A percentile compares a stretch with the other conserved stretches of the same genome.
Conservation (phyloP, 1,284 basidiomycete genomes). For the Cutaneotrichosporon sp. region DNA sequence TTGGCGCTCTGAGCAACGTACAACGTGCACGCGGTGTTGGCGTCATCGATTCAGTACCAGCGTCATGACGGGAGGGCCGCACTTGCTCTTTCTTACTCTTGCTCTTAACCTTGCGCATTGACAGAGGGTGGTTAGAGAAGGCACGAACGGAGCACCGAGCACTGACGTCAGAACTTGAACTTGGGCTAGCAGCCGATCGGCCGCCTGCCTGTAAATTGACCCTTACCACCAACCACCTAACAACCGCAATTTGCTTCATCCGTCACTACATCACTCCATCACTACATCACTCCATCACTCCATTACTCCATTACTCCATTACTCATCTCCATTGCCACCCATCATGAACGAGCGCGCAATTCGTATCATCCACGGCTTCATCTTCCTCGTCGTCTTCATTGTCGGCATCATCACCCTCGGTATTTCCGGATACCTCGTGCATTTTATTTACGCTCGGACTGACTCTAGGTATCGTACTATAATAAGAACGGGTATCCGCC, state of each 20-base stretch:
- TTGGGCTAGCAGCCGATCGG: too few species aligned
- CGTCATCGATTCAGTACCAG: neutral
- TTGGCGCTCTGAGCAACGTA: neutral
- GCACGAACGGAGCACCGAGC: neutral
- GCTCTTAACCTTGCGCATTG: too few species aligned
- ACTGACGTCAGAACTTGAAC: neutral
- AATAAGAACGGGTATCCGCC: constrained; percentile 49
- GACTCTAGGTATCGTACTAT: constrained; percentile 33
- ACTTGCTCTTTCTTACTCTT: too few species aligned
- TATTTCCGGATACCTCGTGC: constrained; percentile 37
- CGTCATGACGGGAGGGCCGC: neutral
- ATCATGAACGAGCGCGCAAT: constrained; percentile 47
- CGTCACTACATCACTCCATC: too few species aligned
- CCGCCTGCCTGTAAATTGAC: too few species aligned
- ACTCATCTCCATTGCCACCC: constrained; percentile 5
- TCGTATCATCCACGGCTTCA: constrained; percentile 40
- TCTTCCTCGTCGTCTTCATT: constrained; percentile 44
- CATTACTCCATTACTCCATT: neutral
- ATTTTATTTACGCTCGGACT: neutral
- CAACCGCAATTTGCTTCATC: neutral
- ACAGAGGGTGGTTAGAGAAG: neutral
- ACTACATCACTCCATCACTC: neutral
- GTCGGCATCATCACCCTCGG: constrained; percentile 47
- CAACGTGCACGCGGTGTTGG: neutral
- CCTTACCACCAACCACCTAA: neutral